Evolutionary conservation across 2,329 filamentous ascomycete genomes (phyloP).

Genomic region (Pseudogymnoascus sp.): DNA sequence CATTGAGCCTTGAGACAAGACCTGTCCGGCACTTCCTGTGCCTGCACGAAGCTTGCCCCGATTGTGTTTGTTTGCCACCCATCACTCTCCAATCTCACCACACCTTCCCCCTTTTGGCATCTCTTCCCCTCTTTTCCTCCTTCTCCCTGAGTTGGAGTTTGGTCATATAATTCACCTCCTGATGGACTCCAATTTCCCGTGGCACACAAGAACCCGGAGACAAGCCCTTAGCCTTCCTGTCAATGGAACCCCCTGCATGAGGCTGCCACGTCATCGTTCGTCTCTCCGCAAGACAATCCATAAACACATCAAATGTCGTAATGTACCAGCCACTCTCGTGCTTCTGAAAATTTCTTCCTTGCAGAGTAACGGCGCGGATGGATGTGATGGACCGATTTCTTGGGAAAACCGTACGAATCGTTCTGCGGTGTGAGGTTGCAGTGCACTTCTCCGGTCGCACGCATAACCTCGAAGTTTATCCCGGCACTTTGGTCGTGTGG

Average conservation of each 20-base stretch:
- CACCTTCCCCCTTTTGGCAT: neutral
- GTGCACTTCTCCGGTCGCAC: neutral
- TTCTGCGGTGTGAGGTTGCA: neutral
- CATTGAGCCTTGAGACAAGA: neutral
- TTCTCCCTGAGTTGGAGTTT: neutral
- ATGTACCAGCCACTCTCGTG: neutral
- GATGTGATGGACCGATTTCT: neutral
- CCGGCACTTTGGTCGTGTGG: neutral
- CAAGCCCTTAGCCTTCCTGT: neutral
- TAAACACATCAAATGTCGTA: neutral
- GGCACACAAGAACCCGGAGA: neutral
- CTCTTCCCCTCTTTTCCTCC: neutral
- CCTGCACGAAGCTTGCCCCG: neutral
- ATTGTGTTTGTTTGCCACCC: neutral
- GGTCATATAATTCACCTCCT: neutral
- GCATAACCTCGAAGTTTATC: too few species aligned
- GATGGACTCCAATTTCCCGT: neutral
- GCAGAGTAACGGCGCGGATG: neutral
- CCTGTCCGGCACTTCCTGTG: neutral
- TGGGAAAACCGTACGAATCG: neutral
- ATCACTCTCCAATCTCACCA: neutral
- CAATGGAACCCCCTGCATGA: neutral
- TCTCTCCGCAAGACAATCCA: neutral
- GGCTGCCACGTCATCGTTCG: neutral
- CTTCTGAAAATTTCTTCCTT: neutral